Evolutionary conservation across 2,329 filamentous ascomycete genomes (phyloP), one percentile per base, ranked within the genome.

Genomic region (Tolypocladium inflatum): DNA sequence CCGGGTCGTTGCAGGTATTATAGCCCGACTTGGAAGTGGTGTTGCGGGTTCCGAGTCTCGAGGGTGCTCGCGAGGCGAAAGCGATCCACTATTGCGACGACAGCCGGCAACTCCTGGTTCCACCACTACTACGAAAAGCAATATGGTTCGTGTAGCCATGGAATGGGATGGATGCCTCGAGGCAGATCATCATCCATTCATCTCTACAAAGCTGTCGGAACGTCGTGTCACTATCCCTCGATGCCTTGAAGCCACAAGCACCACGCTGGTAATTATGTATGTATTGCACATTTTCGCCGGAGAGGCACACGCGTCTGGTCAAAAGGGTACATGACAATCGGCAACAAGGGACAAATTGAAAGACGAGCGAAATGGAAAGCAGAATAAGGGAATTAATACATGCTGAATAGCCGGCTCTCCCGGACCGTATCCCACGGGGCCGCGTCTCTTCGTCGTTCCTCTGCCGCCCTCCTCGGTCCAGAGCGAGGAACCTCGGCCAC

Each of bases 371-470:
- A 53, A 61, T 61, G 66, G 70, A 67, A 69, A 70, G 66, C 68
- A 70, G 70, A 70, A 70, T 70, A 70, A 70, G 67, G 74, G 71
- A 71, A 73, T 72, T 78, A 79, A 76, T 79, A 79, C 76, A 79
- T 76, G 72, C 72, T 73, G 68, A 75, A 73, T 68, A 73, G 70
- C 66, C 64, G 63, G 64, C 61, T 61, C 58, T 59, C 63, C 60
- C 59, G 57, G 57, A 57, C 62, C 61, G 63, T 66, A 63, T 45
- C n/a, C 33, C 41, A 19, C 62, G 58, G 63, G 64, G 66, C 55
- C 43, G 51, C 23, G 19, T 51, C 35, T 41, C 23, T 39, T 39
- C 35, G 21, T n/a, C 21, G 65, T 64, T 65, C 66, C 68, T 63
- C 61, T 60, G 63, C 64, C 65, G 63, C 57, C 59, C 59, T 64